Evolutionary conservation across 202 grass and related monocot genomes (phyloP), one percentile per base, ranked within the genome.

Genomic region (Bolboschoenoplectus hybrid): DNA sequence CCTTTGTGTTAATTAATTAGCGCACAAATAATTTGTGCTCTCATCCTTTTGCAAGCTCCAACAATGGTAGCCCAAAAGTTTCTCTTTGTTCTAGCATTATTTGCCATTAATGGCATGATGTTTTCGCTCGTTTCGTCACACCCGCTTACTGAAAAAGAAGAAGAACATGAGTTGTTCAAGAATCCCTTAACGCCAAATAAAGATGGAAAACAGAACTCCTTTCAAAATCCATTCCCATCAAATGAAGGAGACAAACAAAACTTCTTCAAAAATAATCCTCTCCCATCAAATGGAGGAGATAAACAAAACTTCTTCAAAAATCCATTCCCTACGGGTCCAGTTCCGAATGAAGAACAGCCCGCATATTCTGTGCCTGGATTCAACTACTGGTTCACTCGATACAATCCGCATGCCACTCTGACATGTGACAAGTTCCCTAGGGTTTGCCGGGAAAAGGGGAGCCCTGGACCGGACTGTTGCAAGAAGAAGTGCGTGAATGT

Each of bases 401-500:
- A 65, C 32, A 84, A 53, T 26, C 19, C 14, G 26, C 81, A 14
- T 56, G 81, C 63, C 14, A 68, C 81, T 55, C 12, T 20, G 51
- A 53, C 62, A 57, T 84, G 9, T 9, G 57, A 74, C 63, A 84
- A 64, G 61, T 38, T 80, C 3, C 56, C 57, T 13, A 82, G 74
- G 38, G 13, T 93, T 6, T 97, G 95, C 88, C 60, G 60, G 12
- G 32, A 20, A 16, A 4, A 14, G 0, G 89, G 88, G 52, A 71
- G 79, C 65, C 3, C n/a, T 9, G 84, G 67, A n/a, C 74, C 89
- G 2, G 43, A 44, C 34, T 97, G 90, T 86, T 93, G 89, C 85
- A 73, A 62, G 65, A 53, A 81, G 34, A 66, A 20, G 35, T 96
- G 94, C 82, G 79, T 86, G 5, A 82, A 93, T 66, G 89, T 93